Conservation (phyloP, 2,329 filamentous ascomycete genomes). For the Malbranchea zuffiana region DNA sequence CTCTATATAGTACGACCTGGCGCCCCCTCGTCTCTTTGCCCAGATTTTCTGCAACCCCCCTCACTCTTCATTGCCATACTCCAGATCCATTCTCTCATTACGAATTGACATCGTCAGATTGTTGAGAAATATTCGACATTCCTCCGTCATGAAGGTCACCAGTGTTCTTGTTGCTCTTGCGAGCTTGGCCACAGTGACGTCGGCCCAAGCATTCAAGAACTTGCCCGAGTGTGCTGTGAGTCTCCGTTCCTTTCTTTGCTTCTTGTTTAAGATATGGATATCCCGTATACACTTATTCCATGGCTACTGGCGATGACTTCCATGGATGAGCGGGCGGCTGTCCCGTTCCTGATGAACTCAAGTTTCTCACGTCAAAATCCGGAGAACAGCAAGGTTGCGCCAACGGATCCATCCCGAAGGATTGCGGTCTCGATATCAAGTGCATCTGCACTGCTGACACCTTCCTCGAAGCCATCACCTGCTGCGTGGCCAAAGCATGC, state of each 20-base stretch:
- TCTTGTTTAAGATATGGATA: not conserved
- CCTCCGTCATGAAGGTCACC: slow-evolving; percentile 40
- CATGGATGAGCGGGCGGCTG: too few species aligned
- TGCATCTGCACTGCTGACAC: slow-evolving; percentile 40
- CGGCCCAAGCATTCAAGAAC: slow-evolving; percentile 35
- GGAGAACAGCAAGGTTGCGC: slow-evolving; percentile 34
- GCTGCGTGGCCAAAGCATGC: slow-evolving; percentile 41
- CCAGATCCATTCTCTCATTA: not conserved
- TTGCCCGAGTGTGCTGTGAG: slow-evolving; percentile 49
- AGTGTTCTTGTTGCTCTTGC: slow-evolving; percentile 43
- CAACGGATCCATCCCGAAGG: slow-evolving; percentile 31
- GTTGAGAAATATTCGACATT: too few species aligned
- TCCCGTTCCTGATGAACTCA: too few species aligned
- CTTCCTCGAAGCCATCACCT: slow-evolving; percentile 41
- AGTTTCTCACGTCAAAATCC: too few species aligned
- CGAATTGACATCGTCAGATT: too few species aligned
- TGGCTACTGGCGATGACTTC: too few species aligned
- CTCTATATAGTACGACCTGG: too few species aligned
- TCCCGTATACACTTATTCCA: not conserved
- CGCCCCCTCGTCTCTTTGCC: too few species aligned
- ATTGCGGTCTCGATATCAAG: slow-evolving; percentile 33
- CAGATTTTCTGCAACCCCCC: too few species aligned
- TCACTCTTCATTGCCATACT: not conserved
- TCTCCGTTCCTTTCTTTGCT: slow-evolving; percentile 17
- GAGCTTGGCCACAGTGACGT: slow-evolving; percentile 40